Conservation (phyloP, 1,284 basidiomycete species). For the Butyriboletus appendiculatus region DNA sequence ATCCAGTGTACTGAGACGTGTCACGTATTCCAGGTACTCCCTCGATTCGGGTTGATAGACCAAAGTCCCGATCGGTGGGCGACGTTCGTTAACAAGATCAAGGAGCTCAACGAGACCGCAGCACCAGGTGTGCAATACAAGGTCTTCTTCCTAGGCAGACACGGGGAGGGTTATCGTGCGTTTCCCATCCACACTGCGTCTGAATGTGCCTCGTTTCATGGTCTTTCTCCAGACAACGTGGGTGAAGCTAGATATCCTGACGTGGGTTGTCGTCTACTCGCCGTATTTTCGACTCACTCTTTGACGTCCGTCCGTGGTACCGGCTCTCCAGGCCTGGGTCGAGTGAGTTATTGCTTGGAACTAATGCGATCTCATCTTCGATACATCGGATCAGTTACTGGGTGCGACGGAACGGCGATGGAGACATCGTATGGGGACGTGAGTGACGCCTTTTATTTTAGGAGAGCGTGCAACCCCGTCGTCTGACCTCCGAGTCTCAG, state of each 20-base stretch:
- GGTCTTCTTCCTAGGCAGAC: conserved; percentile 62
- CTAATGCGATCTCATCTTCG: neutral
- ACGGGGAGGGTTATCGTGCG: conserved; percentile 62
- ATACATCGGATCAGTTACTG: conserved; percentile 47
- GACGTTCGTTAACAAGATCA: conserved; percentile 43
- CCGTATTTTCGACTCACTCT: no score
- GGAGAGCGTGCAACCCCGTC: neutral
- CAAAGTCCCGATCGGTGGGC: conserved; percentile 52
- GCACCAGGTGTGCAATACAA: conserved; percentile 49
- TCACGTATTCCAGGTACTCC: conserved; percentile 43
- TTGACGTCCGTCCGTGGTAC: neutral
- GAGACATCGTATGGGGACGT: conserved; percentile 77
- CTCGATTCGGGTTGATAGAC: conserved; percentile 63
- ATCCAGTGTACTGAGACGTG: neutral
- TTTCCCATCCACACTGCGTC: neutral
- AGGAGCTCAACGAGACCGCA: conserved; percentile 45
- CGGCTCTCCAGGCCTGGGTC: conserved; percentile 44
- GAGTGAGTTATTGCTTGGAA: conserved; percentile 41
- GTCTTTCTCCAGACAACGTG: conserved; percentile 55
- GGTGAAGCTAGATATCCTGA: conserved; percentile 68
- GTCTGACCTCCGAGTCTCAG: conserved; percentile 31
- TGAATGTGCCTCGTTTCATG: neutral
- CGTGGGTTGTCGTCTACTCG: conserved; percentile 31
- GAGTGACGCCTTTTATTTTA: conserved; percentile 28
- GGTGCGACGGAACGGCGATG: conserved; percentile 68